Evolutionary conservation across 768 basidiomycete species (phyloP).

Genomic region (Dendrothele bispora): DNA sequence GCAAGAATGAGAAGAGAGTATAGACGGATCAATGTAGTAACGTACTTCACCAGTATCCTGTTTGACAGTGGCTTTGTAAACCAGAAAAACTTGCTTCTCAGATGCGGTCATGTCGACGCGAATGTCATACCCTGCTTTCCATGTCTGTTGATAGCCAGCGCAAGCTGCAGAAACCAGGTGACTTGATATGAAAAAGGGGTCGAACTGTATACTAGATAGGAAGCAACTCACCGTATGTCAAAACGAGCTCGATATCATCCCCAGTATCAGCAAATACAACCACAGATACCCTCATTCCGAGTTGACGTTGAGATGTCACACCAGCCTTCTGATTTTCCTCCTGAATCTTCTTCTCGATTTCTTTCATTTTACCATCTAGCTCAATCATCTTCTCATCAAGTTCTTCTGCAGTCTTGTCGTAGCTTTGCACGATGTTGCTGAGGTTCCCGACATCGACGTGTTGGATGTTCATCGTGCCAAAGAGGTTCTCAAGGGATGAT

Average conservation of each 20-base stretch:
- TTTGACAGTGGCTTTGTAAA: slow-evolving; percentile 8
- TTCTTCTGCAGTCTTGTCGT: background rate
- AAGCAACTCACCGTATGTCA: slow-evolving; percentile 11
- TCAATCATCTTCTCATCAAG: slow-evolving; percentile 7
- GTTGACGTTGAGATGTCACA: background rate
- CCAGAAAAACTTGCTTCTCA: background rate
- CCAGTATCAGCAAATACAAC: slow-evolving; percentile 11
- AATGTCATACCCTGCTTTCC: slow-evolving; percentile 11
- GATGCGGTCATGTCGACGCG: slow-evolving; percentile 3
- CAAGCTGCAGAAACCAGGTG: background rate
- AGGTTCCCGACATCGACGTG: slow-evolving; percentile 3
- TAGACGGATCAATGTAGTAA: background rate
- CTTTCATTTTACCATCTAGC: slow-evolving; percentile 5
- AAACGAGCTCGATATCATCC: slow-evolving; percentile 10
- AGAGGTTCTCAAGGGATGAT: background rate
- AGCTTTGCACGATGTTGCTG: slow-evolving; percentile 2
- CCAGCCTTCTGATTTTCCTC: background rate
- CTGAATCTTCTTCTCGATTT: background rate
- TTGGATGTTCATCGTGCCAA: slow-evolving; percentile 6
- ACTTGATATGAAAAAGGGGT: background rate
- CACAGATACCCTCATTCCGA: slow-evolving; percentile 3
- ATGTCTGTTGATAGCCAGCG: slow-evolving; percentile 1
- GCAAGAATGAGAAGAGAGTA: background rate
- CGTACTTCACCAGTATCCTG: slow-evolving; percentile 13
- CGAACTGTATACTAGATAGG: no score